Percentiles rank a stretch among this genome's conserved stretches.
Evolutionary conservation across 345 rosid species (phyloP).

Genomic region (Eutrema yunnanense): DNA sequence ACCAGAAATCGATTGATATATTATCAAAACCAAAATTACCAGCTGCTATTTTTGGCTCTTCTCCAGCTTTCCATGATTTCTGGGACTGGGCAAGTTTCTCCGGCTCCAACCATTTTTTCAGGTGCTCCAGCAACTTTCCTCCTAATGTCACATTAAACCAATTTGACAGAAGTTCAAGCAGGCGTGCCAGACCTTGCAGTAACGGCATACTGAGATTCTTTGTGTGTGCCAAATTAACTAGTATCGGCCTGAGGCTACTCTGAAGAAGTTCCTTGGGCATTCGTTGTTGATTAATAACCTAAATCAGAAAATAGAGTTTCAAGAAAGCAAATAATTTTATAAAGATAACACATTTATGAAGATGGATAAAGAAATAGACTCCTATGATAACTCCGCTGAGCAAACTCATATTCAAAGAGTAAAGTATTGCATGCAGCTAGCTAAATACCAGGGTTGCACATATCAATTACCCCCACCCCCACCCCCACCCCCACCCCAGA

Average conservation of each 20-base stretch:
- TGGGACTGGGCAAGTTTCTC: slow-evolving; percentile 90
- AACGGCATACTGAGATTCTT: slow-evolving; percentile 99
- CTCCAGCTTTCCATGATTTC: slow-evolving; percentile 98
- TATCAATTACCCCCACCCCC: background rate
- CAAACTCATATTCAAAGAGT: background rate
- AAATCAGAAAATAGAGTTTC: slow-evolving; percentile 6
- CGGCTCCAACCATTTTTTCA: slow-evolving; percentile 97
- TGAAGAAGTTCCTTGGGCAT: slow-evolving; percentile 99
- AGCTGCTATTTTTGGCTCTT: slow-evolving; percentile 98
- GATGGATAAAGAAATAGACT: background rate
- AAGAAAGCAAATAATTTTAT: background rate
- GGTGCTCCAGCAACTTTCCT: slow-evolving; percentile 95
- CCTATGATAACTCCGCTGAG: slow-evolving; percentile 8
- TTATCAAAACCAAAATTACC: slow-evolving; percentile 39
- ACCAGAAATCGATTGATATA: background rate
- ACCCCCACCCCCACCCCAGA: background rate
- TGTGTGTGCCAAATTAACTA: slow-evolving; percentile 93
- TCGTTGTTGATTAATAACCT: slow-evolving; percentile 96
- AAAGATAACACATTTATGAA: background rate
- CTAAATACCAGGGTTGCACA: background rate
- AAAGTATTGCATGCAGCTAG: slow-evolving; percentile 4
- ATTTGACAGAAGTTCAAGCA: slow-evolving; percentile 91
- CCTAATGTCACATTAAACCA: slow-evolving; percentile 99
- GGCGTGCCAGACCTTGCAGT: slow-evolving; percentile 94
- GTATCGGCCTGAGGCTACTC: slow-evolving; percentile 96